phyloP scores from a whole-genome alignment of 1,284 basidiomycete genomes.

The Clitocybe nebularis region DNA sequence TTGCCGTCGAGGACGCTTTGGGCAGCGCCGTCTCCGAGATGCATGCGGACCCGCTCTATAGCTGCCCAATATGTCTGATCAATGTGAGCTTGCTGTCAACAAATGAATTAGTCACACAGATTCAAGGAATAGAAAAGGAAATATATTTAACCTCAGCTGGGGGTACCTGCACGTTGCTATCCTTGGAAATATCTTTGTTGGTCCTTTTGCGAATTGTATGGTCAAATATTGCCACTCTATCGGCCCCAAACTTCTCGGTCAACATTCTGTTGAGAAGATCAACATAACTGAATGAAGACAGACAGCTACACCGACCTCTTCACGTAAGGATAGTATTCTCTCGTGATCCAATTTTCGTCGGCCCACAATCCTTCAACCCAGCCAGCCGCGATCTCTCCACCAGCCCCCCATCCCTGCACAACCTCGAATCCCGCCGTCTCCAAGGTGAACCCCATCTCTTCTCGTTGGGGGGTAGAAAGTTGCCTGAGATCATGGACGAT shows the following conservation, averaged over 20 bases:
- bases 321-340: conserved; percentile 1
- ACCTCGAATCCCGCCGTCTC: conserved; percentile 2
- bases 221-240: not conserved
- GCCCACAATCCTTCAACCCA: not conserved
- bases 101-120: not conserved
- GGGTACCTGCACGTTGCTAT: not conserved
- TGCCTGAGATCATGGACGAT: not conserved
- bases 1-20: not conserved
- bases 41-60: conserved; percentile 1
- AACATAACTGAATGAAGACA: not conserved
- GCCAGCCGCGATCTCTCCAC: not conserved
- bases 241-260: not conserved
- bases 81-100: not conserved
- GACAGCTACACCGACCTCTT: not conserved
- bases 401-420: conserved; percentile 1
- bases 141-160: not conserved
- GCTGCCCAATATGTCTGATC: conserved; percentile 1
- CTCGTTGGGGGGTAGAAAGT: not conserved
- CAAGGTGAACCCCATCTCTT: not conserved
- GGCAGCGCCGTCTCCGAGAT: conserved; percentile 1
- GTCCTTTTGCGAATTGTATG: not conserved
- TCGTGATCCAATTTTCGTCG: not conserved
- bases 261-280: conserved; percentile 2
- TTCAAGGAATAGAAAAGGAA: not conserved
- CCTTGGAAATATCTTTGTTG: not conserved